Base-by-base conservation (phyloP, 139 green algal species). In the Chlorella sp. region DNA sequence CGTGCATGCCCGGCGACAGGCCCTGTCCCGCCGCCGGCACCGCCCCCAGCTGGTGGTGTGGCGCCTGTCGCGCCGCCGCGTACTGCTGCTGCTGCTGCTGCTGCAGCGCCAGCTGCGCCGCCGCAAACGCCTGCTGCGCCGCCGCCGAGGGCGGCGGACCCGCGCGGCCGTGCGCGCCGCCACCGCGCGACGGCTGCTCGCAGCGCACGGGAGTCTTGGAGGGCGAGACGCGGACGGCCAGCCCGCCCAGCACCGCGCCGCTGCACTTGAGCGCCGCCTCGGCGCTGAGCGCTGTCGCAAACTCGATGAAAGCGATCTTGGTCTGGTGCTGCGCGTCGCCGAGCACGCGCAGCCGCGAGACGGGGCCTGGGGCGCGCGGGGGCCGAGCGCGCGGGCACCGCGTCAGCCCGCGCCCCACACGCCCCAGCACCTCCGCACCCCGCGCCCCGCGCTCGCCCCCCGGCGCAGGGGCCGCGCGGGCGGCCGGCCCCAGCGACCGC, bases 251-350 rank as follows among this genome's bases (percentile, higher is more conserved):
- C 55, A 98, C 76, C 1, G 95, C 91, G 5, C 95, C 95, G 55
- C 84, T 96, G 85, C 93, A 97, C 77, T 95, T 94, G 46, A 98
- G 88, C 0, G 95, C 95, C 14, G 83, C 86, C 67, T 93, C 82
- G 0, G 95, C 95, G 59, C 83, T 87, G 68, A 97, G 91, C 45
- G 87, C 87, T 8, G 88, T 74, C 8, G 72, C 78, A 84, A 99
- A 99, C 80, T 99, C 95, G 8, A 99, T 84, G 80, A 99, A 99
- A 0, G 95, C 95, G 51, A 99, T 98, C 59, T 95, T 91, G 19
- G 91, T 97, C 59, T 85, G 76, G 71, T 98, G 94, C 27, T 93
- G 84, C 23, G 88, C 85, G 85, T 98, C 95, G 8, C 93, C 94
- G 48, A 98, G 82, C 55, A 98, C 82, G 25, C 95, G 83, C 12